These are phyloP conservation scores for Venturia nashicola DNA, from an alignment of 2,329 filamentous ascomycete genomes.

Conservation along the genomic window DNA sequence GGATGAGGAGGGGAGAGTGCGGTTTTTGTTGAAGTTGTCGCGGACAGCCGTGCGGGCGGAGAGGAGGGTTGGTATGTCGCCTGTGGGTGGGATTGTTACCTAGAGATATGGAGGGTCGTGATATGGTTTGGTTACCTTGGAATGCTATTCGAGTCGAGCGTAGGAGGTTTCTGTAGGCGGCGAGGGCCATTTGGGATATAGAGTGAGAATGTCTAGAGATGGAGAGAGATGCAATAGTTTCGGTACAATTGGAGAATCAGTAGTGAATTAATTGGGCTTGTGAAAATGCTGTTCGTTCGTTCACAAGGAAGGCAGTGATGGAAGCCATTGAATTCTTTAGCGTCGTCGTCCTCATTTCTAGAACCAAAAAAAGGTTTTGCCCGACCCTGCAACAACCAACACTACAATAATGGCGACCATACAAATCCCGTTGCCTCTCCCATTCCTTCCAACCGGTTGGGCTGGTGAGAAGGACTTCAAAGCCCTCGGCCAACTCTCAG, in stretches of 20 bases:
- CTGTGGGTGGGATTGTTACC: constrained; percentile 31
- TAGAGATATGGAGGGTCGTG: constrained; percentile 4
- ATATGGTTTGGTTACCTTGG: constrained; percentile 43
- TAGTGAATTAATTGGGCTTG: neutral
- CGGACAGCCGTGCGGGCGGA: constrained; percentile 66
- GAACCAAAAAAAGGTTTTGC: neutral
- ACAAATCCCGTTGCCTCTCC: constrained; percentile 54
- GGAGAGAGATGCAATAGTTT: neutral
- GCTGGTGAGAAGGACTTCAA: constrained; percentile 86
- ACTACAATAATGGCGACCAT: constrained; percentile 36
- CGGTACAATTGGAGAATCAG: neutral
- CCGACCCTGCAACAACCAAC: neutral
- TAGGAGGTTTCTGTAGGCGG: constrained; percentile 69
- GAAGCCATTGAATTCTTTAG: neutral
- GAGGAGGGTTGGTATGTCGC: constrained; percentile 54
- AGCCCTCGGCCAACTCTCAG: constrained; percentile 61
- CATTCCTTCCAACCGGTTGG: constrained; percentile 70
- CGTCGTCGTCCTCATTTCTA: neutral
- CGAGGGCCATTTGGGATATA: constrained; percentile 45
- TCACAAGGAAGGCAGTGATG: no score
- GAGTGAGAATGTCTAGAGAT: neutral
- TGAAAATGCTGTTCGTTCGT: neutral
- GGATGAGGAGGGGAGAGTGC: constrained; percentile 43
- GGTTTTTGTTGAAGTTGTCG: constrained; percentile 57
- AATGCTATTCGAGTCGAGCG: constrained; percentile 77